Conservation (phyloP, 106 monocot genomes). For the Chionographis japonica region DNA sequence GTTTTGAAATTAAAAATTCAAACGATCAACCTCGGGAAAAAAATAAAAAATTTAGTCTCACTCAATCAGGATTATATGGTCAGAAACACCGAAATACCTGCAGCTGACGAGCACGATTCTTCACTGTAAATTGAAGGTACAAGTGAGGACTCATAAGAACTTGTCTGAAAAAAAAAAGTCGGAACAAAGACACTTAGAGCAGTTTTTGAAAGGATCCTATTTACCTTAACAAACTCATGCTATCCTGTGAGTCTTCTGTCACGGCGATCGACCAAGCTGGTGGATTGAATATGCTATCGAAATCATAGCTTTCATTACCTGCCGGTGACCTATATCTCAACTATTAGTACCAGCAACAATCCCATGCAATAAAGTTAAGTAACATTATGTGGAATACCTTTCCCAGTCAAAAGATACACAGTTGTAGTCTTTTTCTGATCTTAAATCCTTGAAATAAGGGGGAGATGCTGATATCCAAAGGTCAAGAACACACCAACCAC, state of each 20-base stretch:
- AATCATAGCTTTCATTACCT: conserved; percentile 12
- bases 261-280: conserved; percentile 29
- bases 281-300: conserved; percentile 21
- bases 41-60: neutral
- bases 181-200: neutral
- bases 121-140: conserved; percentile 30
- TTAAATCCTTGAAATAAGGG: conserved; percentile 15
- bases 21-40: neutral
- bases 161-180: neutral
- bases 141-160: neutral
- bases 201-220: neutral
- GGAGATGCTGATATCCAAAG: conserved; percentile 15
- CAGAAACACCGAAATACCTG: conserved; percentile 29
- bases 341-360: neutral
- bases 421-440: conserved; percentile 10
- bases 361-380: neutral
- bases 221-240: conserved; percentile 44
- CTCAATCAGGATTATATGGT: neutral
- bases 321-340: conserved; percentile 14
- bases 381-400: conserved; percentile 24
- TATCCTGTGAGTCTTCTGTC: conserved; percentile 30
- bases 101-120: conserved; percentile 46
- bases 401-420: conserved; percentile 22
- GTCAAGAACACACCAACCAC: neutral
- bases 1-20: neutral